phyloP scores from a whole-genome alignment of 139 green algal genomes.

The Chlamydomonas sp. region DNA sequence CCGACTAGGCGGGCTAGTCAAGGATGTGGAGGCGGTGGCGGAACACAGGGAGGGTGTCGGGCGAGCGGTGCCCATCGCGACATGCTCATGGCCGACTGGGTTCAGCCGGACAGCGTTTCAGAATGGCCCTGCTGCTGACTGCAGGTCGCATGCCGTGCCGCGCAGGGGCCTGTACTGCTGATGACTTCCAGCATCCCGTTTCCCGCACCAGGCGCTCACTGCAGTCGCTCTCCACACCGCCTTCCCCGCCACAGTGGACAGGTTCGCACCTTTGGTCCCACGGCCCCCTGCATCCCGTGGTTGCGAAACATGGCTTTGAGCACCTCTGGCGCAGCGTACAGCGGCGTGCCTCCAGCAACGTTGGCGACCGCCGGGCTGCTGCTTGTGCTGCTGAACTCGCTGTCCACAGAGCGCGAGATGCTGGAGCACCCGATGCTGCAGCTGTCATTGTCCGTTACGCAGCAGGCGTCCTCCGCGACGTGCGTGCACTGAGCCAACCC shows the following conservation, averaged over 20 bases:
- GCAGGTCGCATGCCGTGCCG: no score
- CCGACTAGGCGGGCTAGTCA: no score
- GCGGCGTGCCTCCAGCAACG: slow-evolving; percentile 55
- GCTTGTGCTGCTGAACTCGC: slow-evolving; percentile 26
- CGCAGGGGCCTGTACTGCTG: no score
- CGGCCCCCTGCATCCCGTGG: slow-evolving; percentile 26
- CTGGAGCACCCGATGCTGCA: not conserved
- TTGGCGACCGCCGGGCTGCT: not conserved
- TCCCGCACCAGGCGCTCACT: not conserved
- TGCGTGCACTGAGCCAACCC: slow-evolving; percentile 43
- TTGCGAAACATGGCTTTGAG: slow-evolving; percentile 54
- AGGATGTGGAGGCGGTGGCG: no score
- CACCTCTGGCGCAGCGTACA: slow-evolving; percentile 67
- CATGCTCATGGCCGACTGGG: no score
- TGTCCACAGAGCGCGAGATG: not conserved
- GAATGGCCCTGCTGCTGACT: no score
- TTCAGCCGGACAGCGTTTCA: no score
- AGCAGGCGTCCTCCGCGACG: slow-evolving; percentile 14
- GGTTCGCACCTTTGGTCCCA: slow-evolving; percentile 31
- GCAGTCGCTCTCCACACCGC: not conserved
- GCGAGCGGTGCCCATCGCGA: no score
- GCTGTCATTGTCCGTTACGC: slow-evolving; percentile 20
- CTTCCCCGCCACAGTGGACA: not conserved
- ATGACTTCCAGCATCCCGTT: no score
- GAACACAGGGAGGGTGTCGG: no score